Base-by-base conservation (phyloP, 495 filamentous ascomycete species). In the Aspergillus asperescens region DNA sequence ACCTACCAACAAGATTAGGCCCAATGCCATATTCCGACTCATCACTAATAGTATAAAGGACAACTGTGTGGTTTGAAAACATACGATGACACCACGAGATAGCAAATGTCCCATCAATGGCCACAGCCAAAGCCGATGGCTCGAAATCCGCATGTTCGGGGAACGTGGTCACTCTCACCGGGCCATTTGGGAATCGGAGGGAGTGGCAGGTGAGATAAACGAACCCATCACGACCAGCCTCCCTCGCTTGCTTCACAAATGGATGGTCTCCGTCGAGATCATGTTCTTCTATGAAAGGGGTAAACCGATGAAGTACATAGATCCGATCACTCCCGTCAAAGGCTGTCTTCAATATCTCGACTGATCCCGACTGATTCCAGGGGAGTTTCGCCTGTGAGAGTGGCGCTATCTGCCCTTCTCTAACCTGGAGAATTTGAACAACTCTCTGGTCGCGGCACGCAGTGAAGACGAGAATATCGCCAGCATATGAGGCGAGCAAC, bases 41-140 rank as follows among this genome's bases (percentile, higher is more conserved):
- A 1, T 7, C 6, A 4, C 29, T 29, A 19, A 44, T n/a, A 12
- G 44, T 59, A 40, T 74, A 74, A 18, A 68, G 55, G 6, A 67
- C 39, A 0, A 74, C 70, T 24, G 64, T 55, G 50, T 63, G 41
- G 10, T 62, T 58, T 15, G 43, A 16, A n/a, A 45, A 27, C 13
- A 63, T 56, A 7, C 49, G 40, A 53, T 74, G 57, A 32, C 67
- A 64, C 73, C 73, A 76, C 10, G 67, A 73, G 19, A 76, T 72
- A 0, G 66, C 73, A 62, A 74, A 75, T 5, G 44, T 55, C 12
- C 56, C 52, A 16, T 41, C 28, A 25, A 58, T n/a, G 3, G 54
- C 62, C 49, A 51, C 58, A 4, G 67, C 62, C 35, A 75, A 42
- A 39, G 67, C 65, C 23, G 66, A 41, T 9, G 71, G 70, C 20